Base-by-base conservation (phyloP, 2,329 filamentous ascomycete genomes). In the Botryotinia convoluta region DNA sequence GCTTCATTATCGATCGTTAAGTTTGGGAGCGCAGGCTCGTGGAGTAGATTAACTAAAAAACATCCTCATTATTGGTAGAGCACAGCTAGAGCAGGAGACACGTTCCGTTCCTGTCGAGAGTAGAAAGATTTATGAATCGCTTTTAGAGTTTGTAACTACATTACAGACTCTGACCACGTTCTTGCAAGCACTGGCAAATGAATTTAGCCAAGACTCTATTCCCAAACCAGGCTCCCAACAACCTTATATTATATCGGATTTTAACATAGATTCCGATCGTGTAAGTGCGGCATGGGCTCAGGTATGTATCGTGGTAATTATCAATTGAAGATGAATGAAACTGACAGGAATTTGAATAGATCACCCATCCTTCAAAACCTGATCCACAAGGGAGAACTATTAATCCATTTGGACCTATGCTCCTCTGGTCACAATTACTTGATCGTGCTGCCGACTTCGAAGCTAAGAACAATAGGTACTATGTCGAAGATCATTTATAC, bases 361-460 rank as follows among this genome's bases (percentile, higher is more conserved):
- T 69, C 71, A 44, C 22, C 42, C 60, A 64, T 44, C 35, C n/a
- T 42, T 59, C 35, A 42, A 61, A 39, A 32, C 35, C 29, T 14
- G 48, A 42, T 48, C 57, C 42, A 59, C 51, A 32, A 39, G 44
- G 48, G 37, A 45, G 51, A 42, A 39, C 63, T 42, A 37, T 51
- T 8, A 48, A 71, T 59, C 26, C 61, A 26, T 29, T 69, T 9
- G n/a, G 63, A 48, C 42, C 37, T 72, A 42, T 44, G 71, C 12
- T 8, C 10, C 45, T 45, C 59, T 42, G 65, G 48, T 68, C 29
- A 45, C 20, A 82, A 29, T 35, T 77, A 74, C 71, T 77, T 72
- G 69, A 82, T 73, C 70, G 75, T 65, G 32, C 78, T 75, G 9
- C 81, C 80, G 42, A 81, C 67, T 72, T 77, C 67, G 63, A 83